Evolutionary conservation across 2,329 filamentous ascomycete genomes (phyloP), one percentile per base, ranked within the genome.

Genomic region (Dactylellina leptospora): DNA sequence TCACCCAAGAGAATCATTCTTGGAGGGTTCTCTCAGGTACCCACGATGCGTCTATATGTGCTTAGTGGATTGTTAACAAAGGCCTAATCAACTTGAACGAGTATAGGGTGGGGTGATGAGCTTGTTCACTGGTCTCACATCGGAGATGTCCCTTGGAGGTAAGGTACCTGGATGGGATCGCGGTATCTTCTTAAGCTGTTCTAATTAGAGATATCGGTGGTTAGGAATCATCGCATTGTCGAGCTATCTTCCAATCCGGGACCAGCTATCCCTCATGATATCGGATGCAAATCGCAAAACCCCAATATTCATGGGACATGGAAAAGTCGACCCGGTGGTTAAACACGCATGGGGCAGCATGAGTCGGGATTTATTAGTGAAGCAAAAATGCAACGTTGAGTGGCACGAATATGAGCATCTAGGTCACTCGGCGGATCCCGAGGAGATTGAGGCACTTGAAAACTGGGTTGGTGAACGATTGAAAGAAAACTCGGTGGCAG

Each of bases 251-350:
- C 84, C 92, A 18, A 82, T 97, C 48, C 84, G 86, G 74, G 82
- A 85, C 74, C 89, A 88, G 78, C 79, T 91, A 75, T 83, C 85
- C 78, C 83, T 84, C 6, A 82, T 86, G 74, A 79, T 86, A 13
- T 82, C 85, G 1, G 82, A 82, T 75, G 82, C 84, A 61, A 92
- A 92, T 79, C 86, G 88, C 80, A 83, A 89, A 40, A 96, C 92
- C 1, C 90, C 90, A 0, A 87, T 97, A 74, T 91, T 95, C 80
- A 90, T 97, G 88, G 92, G 86, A 10, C 95, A 97, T 77, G 95
- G 95, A n/a, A 85, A 88, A 73, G 81, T 81, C 0, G 93, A 99
- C 79, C 84, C 84, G 11, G 82, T 96, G 2, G 90, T 97, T 6
- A 84, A 83, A 75, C 85, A 87, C 44, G 81, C 85, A 62, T 89